These are phyloP conservation scores for Pascua sp. DNA, from an alignment of 1,284 basidiomycete species.

Conservation along the genomic window DNA sequence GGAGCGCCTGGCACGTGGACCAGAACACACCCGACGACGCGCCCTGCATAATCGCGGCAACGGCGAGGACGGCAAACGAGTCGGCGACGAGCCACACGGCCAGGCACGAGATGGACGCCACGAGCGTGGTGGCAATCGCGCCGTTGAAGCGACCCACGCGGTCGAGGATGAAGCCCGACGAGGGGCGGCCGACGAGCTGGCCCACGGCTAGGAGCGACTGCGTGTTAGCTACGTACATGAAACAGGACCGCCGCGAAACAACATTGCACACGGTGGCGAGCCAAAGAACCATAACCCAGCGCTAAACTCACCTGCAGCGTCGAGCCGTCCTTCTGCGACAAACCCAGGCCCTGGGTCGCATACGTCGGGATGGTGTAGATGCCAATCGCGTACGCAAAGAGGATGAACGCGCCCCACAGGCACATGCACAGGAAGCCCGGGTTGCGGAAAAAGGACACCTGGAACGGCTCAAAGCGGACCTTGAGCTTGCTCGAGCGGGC, in stretches of 20 bases:
- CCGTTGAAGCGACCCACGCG: conserved; percentile 49
- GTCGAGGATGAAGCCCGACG: conserved; percentile 46
- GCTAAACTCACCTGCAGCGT: conserved; percentile 26
- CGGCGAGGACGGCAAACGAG: conserved; percentile 45
- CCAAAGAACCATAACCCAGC: too few species aligned
- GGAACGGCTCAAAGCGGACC: conserved; percentile 26
- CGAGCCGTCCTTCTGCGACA: conserved; percentile 50
- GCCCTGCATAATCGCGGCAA: conserved; percentile 50
- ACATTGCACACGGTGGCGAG: too few species aligned
- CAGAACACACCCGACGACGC: conserved; percentile 27
- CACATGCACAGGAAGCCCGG: conserved; percentile 38
- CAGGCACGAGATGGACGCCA: conserved; percentile 47
- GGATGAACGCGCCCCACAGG: conserved; percentile 29
- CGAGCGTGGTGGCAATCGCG: conserved; percentile 43
- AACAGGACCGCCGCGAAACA: too few species aligned
- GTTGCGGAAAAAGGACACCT: conserved; percentile 33
- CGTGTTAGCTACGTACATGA: not conserved
- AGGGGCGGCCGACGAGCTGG: conserved; percentile 51
- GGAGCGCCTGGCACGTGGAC: conserved; percentile 16
- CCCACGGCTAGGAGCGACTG: conserved; percentile 50
- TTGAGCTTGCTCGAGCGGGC: conserved; percentile 26
- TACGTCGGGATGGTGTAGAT: conserved; percentile 51
- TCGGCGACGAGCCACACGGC: conserved; percentile 50
- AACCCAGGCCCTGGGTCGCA: conserved; percentile 43
- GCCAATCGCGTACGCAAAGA: conserved; percentile 50